Evolutionary conservation across 345 rosid genomes (phyloP), one percentile per base, ranked within the genome.

Genomic region (Streptanthus diversifolius): DNA sequence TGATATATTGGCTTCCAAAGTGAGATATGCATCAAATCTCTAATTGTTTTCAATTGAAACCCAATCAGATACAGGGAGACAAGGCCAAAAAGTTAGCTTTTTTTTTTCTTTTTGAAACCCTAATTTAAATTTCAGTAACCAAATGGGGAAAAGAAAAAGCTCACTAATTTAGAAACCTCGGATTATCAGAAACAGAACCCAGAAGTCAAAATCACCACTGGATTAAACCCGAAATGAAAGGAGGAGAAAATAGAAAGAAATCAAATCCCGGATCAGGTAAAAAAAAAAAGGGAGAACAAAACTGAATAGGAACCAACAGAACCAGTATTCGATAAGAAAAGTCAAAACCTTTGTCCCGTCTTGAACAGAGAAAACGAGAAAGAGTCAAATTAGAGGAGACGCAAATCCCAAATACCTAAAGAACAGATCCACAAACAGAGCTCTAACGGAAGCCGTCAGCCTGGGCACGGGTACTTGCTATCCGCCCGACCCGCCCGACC

Each of bases 1-100:
- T 90, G 96, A 65, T 97, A 87, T 76, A 95, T 86, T 58, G 99
- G 98, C 79, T 95, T 95, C 99, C 99, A 95, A 75, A 90, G 81
- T 77, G 95, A 95, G 80, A 93, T 86, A 88, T 90, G 98, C 99
- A 95, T 95, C 72, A 65, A 71, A 63, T 37, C 41, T 71, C 66
- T 44, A 19, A 53, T 5, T 37, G 2, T 10, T 14, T 19, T 22
- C 8, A 43, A 56, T 30, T 36, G 21, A 68, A 68, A 14, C 37
- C 74, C 21, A 45, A 57, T 67, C 36, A 67, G 49, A 37, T 21
- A 15, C 40, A 12, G 22, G 9, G 30, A 15, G 18, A 7, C 4
- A 43, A 14, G 14, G 39, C 27, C 11, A 27, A 69, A 69, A 43
- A 54, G 8, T 17, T 45, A 32, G 22, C 1, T 25, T 39, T 52